A percentile compares a stretch with the other conserved stretches of the same genome.
phyloP scores from a whole-genome alignment of 495 filamentous ascomycete species.

The Penicillium cinerascens region DNA sequence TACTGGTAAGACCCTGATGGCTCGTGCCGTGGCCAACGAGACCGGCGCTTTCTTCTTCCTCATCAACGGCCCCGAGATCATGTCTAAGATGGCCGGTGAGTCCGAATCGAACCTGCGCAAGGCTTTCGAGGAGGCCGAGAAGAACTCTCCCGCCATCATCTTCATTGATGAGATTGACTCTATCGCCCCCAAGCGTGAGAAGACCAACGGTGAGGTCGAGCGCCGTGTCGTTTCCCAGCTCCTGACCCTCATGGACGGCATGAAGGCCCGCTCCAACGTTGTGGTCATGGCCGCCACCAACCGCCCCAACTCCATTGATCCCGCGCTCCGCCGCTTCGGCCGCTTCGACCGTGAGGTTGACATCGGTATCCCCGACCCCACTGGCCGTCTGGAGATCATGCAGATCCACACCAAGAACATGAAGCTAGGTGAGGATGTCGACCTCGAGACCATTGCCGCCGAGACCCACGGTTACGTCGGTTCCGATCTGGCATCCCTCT shows the following conservation, averaged over 20 bases:
- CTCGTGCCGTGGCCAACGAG: conserved; percentile 97
- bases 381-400: conserved; percentile 96
- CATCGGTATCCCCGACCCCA: conserved; percentile 96
- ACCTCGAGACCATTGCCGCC: conserved; percentile 92
- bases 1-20: conserved; percentile 99
- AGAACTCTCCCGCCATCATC: conserved; percentile 98
- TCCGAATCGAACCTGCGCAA: conserved; percentile 97
- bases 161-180: conserved; percentile 99
- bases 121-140: conserved; percentile 98
- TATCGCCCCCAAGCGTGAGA: conserved; percentile 98
- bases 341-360: conserved; percentile 99
- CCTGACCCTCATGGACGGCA: conserved; percentile 97
- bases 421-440: conserved; percentile 96
- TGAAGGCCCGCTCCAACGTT: conserved; percentile 98
- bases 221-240: conserved; percentile 97
- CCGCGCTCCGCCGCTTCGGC: conserved; percentile 87
- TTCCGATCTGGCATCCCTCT: conserved; percentile 97
- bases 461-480: conserved; percentile 99
- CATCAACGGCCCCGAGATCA: conserved; percentile 98
- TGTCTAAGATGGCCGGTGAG: conserved; percentile 99
- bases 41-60: conserved; percentile 99
- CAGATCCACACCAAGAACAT: conserved; percentile 99
- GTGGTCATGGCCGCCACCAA: conserved; percentile 99
- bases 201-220: conserved; percentile 99
- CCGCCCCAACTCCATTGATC: conserved; percentile 94